A percentile compares a stretch with the other conserved stretches of the same genome.
These are phyloP conservation scores for Colletotrichum graminicola DNA, from an alignment of 2,329 filamentous ascomycete species.

Conservation along the genomic window DNA sequence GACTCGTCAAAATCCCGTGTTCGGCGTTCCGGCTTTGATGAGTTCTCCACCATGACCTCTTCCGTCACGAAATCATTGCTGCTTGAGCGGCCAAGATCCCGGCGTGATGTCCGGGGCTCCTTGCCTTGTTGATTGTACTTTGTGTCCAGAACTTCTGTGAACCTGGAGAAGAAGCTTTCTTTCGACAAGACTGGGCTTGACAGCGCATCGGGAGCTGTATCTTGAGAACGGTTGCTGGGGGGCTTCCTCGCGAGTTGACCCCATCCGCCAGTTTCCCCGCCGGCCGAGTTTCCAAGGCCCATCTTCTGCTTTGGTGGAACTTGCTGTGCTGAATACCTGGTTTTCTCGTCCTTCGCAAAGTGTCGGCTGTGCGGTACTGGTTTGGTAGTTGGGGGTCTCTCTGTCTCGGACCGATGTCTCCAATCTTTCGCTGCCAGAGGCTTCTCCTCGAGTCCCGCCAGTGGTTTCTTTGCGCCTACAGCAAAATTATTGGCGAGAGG, in stretches of 20 bases:
- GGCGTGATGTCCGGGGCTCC: not conserved
- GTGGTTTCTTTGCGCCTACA: not conserved
- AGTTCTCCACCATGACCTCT: conserved; percentile 2
- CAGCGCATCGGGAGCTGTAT: not conserved
- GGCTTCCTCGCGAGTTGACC: conserved; percentile 21
- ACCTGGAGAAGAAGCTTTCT: conserved; percentile 23
- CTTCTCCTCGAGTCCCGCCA: conserved; percentile 24
- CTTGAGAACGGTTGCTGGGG: not conserved
- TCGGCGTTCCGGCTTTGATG: not conserved
- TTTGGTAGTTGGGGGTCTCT: conserved; percentile 12
- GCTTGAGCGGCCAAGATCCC: not conserved
- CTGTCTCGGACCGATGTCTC: conserved; percentile 24
- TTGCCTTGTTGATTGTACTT: conserved; percentile 4
- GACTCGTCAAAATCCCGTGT: conserved; percentile 36
- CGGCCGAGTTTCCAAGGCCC: not conserved
- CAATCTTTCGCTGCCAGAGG: conserved; percentile 13
- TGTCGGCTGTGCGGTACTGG: conserved; percentile 32
- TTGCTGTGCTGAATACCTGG: not conserved
- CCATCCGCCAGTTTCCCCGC: conserved; percentile 4
- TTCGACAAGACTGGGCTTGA: not conserved
- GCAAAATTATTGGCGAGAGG: not conserved
- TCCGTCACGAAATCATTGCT: not conserved
- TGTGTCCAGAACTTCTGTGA: conserved; percentile 17
- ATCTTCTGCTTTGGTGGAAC: not conserved
- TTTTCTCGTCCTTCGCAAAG: not conserved